phyloP scores from a whole-genome alignment of 2,329 filamentous ascomycete species.

The Trichophyton equinum region DNA sequence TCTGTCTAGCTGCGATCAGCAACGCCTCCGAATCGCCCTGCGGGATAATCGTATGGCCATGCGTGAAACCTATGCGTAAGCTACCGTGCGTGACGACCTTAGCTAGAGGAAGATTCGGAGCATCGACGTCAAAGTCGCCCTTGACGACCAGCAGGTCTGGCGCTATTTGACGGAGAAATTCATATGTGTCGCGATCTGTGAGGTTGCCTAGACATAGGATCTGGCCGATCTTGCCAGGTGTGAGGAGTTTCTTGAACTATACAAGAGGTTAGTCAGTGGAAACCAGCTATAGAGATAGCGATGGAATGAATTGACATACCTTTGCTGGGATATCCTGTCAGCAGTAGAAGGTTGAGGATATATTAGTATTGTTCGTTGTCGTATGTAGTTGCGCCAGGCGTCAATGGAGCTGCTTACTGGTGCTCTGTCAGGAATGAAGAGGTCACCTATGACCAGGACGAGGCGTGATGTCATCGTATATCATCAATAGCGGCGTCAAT shows the following conservation, averaged over 20 bases:
- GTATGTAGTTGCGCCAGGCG: not conserved
- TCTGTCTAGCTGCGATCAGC: constrained; percentile 55
- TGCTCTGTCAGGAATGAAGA: constrained; percentile 86
- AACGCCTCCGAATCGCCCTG: constrained; percentile 55
- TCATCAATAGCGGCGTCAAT: not conserved
- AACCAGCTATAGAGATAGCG: too few relatives aligned
- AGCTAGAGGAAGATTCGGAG: constrained; percentile 51
- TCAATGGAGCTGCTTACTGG: constrained; percentile 40
- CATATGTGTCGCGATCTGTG: constrained; percentile 67
- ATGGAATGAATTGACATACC: constrained; percentile 35
- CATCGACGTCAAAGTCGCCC: constrained; percentile 56
- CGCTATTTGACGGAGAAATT: constrained; percentile 62
- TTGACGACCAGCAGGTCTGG: constrained; percentile 60
- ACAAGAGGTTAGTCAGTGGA: constrained; percentile 9
- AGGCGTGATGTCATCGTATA: constrained; percentile 63
- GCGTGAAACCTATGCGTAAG: constrained; percentile 56
- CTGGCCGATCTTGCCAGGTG: constrained; percentile 71
- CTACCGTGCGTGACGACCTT: constrained; percentile 60
- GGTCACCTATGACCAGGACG: constrained; percentile 81
- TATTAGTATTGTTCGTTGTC: not conserved
- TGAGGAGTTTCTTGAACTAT: constrained; percentile 75
- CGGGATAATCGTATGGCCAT: constrained; percentile 56
- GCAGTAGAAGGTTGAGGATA: not conserved
- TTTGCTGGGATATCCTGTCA: constrained; percentile 67
- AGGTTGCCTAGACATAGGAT: constrained; percentile 70